These are phyloP conservation scores for Sclerotinia spermophila DNA, from an alignment of 2,329 filamentous ascomycete genomes.

Conservation along the genomic window DNA sequence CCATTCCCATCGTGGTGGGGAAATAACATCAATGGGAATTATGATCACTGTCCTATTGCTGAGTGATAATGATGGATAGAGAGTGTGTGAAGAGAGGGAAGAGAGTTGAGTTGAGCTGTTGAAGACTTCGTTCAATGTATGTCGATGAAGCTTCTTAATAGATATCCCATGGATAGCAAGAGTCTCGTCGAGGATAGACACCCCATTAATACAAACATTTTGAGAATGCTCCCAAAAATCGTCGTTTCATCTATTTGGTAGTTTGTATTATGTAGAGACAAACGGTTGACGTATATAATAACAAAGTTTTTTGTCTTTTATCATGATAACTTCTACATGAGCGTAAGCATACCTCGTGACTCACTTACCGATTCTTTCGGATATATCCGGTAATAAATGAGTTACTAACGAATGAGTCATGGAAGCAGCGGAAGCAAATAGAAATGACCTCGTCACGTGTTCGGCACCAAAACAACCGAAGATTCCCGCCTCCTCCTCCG, in stretches of 20 bases:
- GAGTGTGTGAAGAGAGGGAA: too few relatives aligned
- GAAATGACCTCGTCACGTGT: not conserved
- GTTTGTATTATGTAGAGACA: too few relatives aligned
- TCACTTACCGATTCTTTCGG: not conserved
- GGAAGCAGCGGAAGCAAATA: too few relatives aligned
- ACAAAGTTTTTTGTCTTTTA: not conserved
- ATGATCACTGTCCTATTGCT: constrained; percentile 29
- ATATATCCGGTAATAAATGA: not conserved
- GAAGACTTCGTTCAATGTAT: not conserved
- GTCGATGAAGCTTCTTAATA: not conserved
- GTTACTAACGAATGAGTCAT: not conserved
- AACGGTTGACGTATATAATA: too few relatives aligned
- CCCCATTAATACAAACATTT: not conserved
- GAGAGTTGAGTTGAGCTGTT: not conserved
- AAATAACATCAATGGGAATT: constrained; percentile 29
- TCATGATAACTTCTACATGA: not conserved
- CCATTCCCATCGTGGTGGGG: constrained; percentile 34
- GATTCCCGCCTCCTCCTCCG: not conserved
- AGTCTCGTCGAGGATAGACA: not conserved
- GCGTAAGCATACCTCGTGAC: not conserved
- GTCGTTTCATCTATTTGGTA: not conserved
- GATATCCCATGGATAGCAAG: not conserved
- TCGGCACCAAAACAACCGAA: too few relatives aligned
- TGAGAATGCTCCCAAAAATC: not conserved
- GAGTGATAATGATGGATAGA: not conserved